Percentiles rank a stretch among this genome's conserved stretches.
Evolutionary conservation across 306 rosid genomes (phyloP).

Genomic region (Malus asiatica): DNA sequence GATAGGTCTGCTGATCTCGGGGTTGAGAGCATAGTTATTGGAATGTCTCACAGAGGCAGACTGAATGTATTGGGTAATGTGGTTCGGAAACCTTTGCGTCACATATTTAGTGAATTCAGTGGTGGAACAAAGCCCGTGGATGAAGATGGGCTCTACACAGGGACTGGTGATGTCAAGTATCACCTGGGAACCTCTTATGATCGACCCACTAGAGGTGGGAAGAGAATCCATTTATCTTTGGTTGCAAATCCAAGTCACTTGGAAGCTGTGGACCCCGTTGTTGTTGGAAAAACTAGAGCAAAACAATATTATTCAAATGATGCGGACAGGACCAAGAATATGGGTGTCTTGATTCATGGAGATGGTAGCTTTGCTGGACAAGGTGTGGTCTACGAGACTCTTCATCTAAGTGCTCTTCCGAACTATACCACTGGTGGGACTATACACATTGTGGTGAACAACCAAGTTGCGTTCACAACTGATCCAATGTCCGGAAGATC

Average conservation of each 20-base stretch:
- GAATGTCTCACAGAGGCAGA: slow-evolving; percentile 89
- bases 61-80: slow-evolving; percentile 87
- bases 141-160: slow-evolving; percentile 85
- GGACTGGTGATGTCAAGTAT: slow-evolving; percentile 96
- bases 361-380: slow-evolving; percentile 99
- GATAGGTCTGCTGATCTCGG: slow-evolving; percentile 91
- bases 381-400: slow-evolving; percentile 93
- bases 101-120: slow-evolving; percentile 81
- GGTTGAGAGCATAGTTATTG: slow-evolving; percentile 94
- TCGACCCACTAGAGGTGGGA: slow-evolving; percentile 87
- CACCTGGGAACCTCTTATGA: slow-evolving; percentile 95
- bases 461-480: slow-evolving; percentile 96
- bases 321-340: slow-evolving; percentile 61
- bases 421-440: slow-evolving; percentile 97
- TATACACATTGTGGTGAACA: slow-evolving; percentile 79
- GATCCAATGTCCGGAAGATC: slow-evolving; percentile 87
- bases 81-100: slow-evolving; percentile 86
- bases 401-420: slow-evolving; percentile 95
- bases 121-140: slow-evolving; percentile 76
- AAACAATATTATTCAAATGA: slow-evolving; percentile 79
- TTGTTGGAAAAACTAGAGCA: slow-evolving; percentile 91
- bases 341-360: slow-evolving; percentile 87
- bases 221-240: slow-evolving; percentile 74
- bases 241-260: slow-evolving; percentile 96
- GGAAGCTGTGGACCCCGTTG: slow-evolving; percentile 96